Evolutionary conservation across 495 filamentous ascomycete species (phyloP).

Genomic region (Hamigera avellanea): DNA sequence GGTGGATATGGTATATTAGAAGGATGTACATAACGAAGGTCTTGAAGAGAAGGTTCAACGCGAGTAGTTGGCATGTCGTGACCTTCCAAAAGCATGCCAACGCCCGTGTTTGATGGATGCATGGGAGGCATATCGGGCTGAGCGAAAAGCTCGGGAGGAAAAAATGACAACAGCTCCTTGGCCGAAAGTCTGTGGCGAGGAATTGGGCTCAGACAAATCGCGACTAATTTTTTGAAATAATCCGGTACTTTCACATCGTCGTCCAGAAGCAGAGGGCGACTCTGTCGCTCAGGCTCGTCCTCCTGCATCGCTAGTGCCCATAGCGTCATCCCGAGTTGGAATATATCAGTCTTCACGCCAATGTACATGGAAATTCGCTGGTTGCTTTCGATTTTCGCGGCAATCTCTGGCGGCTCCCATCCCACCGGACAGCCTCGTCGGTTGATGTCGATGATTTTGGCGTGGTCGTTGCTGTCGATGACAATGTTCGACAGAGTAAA

Average conservation of each 20-base stretch:
- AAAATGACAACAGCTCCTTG: slow-evolving; percentile 42
- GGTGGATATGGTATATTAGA: no score
- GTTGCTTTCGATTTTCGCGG: slow-evolving; percentile 74
- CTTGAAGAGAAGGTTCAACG: no score
- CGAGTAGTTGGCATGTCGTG: no score
- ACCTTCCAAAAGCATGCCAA: no score
- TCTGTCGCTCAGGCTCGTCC: slow-evolving; percentile 78
- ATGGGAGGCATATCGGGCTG: background rate
- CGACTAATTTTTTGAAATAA: slow-evolving; percentile 48
- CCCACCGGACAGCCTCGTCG: slow-evolving; percentile 89
- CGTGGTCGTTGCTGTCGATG: slow-evolving; percentile 71
- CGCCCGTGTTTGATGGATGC: background rate
- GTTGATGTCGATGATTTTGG: slow-evolving; percentile 98
- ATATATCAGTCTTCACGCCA: slow-evolving; percentile 93
- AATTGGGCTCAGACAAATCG: slow-evolving; percentile 42
- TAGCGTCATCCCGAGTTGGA: slow-evolving; percentile 91
- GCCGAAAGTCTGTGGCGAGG: slow-evolving; percentile 45
- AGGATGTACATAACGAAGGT: no score
- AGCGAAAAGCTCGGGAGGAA: slow-evolving; percentile 23
- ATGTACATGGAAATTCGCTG: slow-evolving; percentile 97
- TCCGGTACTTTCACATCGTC: slow-evolving; percentile 39
- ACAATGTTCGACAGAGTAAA: slow-evolving; percentile 98
- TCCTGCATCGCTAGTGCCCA: slow-evolving; percentile 82
- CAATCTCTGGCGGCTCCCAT: slow-evolving; percentile 94
- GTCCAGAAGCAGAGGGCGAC: slow-evolving; percentile 51